These are phyloP conservation scores for Hortaea werneckii DNA, from an alignment of 2,329 filamentous ascomycete species.

Conservation along the genomic window DNA sequence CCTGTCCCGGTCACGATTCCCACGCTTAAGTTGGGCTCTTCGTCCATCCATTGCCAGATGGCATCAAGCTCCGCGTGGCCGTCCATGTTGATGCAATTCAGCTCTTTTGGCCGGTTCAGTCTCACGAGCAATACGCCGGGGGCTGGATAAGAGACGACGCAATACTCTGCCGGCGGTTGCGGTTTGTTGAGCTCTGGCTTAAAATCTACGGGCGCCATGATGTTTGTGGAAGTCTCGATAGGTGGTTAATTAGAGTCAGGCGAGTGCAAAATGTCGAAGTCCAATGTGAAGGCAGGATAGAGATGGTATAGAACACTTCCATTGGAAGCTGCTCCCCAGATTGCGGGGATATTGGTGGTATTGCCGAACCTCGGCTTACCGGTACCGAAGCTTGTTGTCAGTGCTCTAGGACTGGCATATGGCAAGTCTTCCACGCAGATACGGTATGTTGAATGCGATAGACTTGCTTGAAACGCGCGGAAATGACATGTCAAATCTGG, in stretches of 20 bases:
- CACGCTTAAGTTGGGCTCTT: constrained; percentile 21
- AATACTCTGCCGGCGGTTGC: background rate
- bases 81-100: constrained; percentile 26
- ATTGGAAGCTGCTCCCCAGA: background rate
- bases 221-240: background rate
- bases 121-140: constrained; percentile 23
- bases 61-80: constrained; percentile 22
- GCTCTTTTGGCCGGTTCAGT: constrained; percentile 25
- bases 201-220: background rate
- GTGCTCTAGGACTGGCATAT: background rate
- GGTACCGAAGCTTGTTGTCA: background rate
- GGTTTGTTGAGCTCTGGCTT: background rate
- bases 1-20: constrained; percentile 28
- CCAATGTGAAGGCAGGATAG: no score
- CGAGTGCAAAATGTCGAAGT: no score
- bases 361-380: background rate
- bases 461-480: no score
- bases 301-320: background rate
- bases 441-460: no score
- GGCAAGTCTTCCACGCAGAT: no score
- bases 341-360: background rate
- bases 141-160: constrained; percentile 21
- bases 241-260: no score
- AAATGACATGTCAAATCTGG: no score
- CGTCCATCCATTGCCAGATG: constrained; percentile 25